A percentile compares a stretch with the other conserved stretches of the same genome.
phyloP scores from a whole-genome alignment of 2,329 filamentous ascomycete species.

The Coniosporium tulheliwenetii region DNA sequence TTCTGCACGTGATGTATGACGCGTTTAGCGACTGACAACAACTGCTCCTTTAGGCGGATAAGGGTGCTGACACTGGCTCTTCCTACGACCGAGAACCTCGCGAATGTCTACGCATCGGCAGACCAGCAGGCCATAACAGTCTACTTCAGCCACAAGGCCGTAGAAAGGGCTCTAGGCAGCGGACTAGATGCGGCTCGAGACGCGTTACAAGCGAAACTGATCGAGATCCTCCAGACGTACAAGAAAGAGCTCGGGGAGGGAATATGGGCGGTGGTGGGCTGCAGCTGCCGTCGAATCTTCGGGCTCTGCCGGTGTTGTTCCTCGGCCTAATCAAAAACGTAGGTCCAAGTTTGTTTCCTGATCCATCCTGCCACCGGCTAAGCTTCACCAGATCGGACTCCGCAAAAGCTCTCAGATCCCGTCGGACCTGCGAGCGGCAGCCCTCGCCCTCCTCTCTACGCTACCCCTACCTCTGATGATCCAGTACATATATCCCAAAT shows the following conservation, averaged over 20 bases:
- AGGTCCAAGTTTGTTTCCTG: conserved; percentile 16
- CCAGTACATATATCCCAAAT: conserved; percentile 58
- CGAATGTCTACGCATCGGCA: conserved; percentile 85
- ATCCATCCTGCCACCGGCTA: not conserved
- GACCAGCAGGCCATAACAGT: conserved; percentile 87
- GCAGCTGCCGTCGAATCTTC: conserved; percentile 85
- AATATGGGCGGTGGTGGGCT: conserved; percentile 86
- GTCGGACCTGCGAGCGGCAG: conserved; percentile 82
- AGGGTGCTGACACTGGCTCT: conserved; percentile 85
- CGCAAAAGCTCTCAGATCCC: conserved; percentile 89
- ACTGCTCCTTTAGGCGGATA: conserved; percentile 40
- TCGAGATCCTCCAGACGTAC: conserved; percentile 87
- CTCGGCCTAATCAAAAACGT: conserved; percentile 93
- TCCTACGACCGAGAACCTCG: conserved; percentile 79
- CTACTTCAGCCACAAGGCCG: conserved; percentile 95
- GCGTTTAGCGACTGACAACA: too few relatives aligned
- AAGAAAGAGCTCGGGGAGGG: conserved; percentile 92
- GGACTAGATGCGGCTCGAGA: conserved; percentile 85
- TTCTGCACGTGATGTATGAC: too few relatives aligned
- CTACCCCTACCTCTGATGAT: conserved; percentile 78
- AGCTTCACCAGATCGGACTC: conserved; percentile 44
- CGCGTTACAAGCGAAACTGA: conserved; percentile 76
- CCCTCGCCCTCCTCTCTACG: conserved; percentile 86
- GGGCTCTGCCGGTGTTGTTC: conserved; percentile 79
- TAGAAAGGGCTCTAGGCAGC: conserved; percentile 72